phyloP scores from a whole-genome alignment of 176 grass and related monocot species.

The Elaeis guineensis region DNA sequence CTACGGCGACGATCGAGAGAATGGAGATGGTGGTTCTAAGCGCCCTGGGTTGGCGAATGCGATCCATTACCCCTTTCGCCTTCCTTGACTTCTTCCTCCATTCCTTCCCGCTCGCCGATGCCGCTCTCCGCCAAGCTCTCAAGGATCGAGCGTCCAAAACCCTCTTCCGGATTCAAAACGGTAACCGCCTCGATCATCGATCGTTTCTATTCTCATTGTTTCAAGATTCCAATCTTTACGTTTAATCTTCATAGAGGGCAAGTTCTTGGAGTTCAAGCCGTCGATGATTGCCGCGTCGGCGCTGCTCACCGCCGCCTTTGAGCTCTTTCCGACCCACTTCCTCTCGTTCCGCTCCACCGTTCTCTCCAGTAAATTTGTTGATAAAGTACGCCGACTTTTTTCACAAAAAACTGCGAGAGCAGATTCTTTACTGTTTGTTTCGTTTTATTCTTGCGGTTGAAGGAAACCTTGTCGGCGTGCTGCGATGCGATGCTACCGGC shows the following conservation, averaged over 20 bases:
- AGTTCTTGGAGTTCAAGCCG: constrained; percentile 67
- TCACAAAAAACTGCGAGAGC: too few relatives aligned
- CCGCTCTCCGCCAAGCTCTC: constrained; percentile 32
- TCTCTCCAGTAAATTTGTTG: constrained; percentile 59
- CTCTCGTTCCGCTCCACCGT: constrained; percentile 42
- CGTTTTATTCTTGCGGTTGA: background rate
- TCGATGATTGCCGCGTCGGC: constrained; percentile 54
- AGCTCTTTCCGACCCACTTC: constrained; percentile 48
- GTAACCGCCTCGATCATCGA: constrained; percentile 28
- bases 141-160: constrained; percentile 57
- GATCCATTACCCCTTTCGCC: constrained; percentile 84
- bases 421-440: too few relatives aligned
- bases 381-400: constrained; percentile 38
- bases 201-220: too few relatives aligned
- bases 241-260: constrained; percentile 37
- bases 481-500: too few relatives aligned
- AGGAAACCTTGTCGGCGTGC: constrained; percentile 2
- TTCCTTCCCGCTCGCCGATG: constrained; percentile 36
- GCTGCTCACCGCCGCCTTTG: constrained; percentile 52
- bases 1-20: constrained; percentile 39
- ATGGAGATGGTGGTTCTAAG: constrained; percentile 71
- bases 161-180: constrained; percentile 45
- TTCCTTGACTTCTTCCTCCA: constrained; percentile 84
- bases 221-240: background rate
- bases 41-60: constrained; percentile 66